Conservation (phyloP, 2,329 filamentous ascomycete species). For the Fusarium subglutinans region DNA sequence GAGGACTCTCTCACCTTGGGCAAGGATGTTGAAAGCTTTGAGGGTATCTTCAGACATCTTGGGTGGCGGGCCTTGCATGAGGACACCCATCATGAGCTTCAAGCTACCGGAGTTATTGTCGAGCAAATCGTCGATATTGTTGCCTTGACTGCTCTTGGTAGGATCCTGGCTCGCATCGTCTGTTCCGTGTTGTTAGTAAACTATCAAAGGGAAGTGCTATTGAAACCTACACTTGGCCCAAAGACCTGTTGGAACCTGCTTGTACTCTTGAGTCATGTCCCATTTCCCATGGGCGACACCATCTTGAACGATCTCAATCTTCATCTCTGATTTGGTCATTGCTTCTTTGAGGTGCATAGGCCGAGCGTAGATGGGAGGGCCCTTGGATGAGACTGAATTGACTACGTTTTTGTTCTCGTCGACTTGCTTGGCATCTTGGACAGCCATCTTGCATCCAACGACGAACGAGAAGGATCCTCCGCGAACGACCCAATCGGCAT, state of each 20-base stretch:
- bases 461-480: not conserved
- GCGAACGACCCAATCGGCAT: not conserved
- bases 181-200: fast-evolving
- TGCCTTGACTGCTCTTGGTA: not conserved
- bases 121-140: not conserved
- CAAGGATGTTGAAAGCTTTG: not conserved
- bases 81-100: not conserved
- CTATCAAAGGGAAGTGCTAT: fast-evolving
- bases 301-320: not conserved
- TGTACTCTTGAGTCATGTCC: not conserved
- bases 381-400: fast-evolving
- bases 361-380: not conserved
- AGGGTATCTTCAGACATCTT: not conserved
- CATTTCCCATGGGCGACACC: not conserved
- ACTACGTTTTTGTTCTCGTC: fast-evolving
- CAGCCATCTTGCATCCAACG: not conserved
- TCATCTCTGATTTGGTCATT: not conserved
- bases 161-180: not conserved
- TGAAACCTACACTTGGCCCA: not conserved
- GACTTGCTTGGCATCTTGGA: not conserved
- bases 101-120: not conserved
- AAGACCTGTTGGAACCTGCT: not conserved
- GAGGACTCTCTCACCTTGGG: not conserved
- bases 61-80: not conserved
- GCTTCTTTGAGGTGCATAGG: not conserved